Evolutionary conservation across 2,329 filamentous ascomycete genomes (phyloP).

Genomic region (Zymoseptoria crescenta): DNA sequence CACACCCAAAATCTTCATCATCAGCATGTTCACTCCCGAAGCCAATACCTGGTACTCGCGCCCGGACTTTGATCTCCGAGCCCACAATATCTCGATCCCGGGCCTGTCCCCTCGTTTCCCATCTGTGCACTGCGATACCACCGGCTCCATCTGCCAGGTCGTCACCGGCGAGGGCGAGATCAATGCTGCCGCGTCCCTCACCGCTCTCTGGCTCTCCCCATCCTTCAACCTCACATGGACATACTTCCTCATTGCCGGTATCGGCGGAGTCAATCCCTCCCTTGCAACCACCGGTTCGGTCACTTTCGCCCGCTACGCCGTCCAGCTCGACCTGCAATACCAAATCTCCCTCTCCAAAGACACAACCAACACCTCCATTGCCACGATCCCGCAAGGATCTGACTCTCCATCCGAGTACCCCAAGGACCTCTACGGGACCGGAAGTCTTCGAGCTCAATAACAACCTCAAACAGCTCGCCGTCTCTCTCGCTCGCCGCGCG

Average conservation of each 20-base stretch:
- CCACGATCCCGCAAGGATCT: constrained; percentile 20
- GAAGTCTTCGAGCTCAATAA: constrained; percentile 32
- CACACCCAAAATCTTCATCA: constrained; percentile 54
- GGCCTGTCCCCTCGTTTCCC: constrained; percentile 27
- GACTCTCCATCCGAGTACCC: constrained; percentile 21
- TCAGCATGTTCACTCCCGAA: constrained; percentile 48
- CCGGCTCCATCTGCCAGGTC: constrained; percentile 59
- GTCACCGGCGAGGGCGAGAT: constrained; percentile 46
- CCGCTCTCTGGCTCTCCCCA: constrained; percentile 14
- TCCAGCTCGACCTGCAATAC: constrained; percentile 21
- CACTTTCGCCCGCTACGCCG: constrained; percentile 18
- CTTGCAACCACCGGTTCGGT: constrained; percentile 19
- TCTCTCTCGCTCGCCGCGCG: constrained; percentile 21
- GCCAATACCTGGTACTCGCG: constrained; percentile 43
- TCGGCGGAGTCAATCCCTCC: constrained; percentile 22
- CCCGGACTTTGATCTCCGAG: constrained; percentile 29
- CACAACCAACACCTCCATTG: constrained; percentile 14
- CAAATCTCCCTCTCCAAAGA: constrained; percentile 19
- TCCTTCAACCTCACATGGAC: constrained; percentile 18
- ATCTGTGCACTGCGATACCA: constrained; percentile 52
- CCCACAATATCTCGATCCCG: constrained; percentile 28
- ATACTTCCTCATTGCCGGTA: constrained; percentile 25
- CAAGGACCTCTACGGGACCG: constrained; percentile 28
- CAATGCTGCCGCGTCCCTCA: constrained; percentile 3
- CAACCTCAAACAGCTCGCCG: constrained; percentile 22